Evolutionary conservation across 176 grass and related monocot species (phyloP).

Genomic region (Tuctoria greenei): DNA sequence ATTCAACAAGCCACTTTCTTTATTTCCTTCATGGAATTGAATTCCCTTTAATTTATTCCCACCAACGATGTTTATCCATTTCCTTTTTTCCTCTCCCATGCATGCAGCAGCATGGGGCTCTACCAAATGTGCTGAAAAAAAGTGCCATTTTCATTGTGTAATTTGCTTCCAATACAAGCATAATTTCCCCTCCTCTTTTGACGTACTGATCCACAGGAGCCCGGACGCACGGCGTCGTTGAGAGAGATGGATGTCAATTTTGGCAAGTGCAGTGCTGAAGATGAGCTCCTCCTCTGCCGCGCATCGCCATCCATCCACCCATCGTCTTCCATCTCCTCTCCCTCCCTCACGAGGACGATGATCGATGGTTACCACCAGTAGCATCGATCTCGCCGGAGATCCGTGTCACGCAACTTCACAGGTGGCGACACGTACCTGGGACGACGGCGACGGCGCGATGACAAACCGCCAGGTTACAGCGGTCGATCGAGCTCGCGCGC

Average conservation of each 20-base stretch:
- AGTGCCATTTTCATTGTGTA: constrained; percentile 1
- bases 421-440: constrained; percentile 28
- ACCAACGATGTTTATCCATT: constrained; percentile 24
- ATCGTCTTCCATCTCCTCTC: neutral
- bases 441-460: constrained; percentile 32
- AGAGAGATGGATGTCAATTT: constrained; percentile 15
- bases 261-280: constrained; percentile 27
- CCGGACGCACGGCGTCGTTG: too few relatives aligned
- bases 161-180: too few relatives aligned
- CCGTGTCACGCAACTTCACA: neutral
- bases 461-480: constrained; percentile 21
- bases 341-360: constrained; percentile 7
- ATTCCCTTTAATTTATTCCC: constrained; percentile 28
- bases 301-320: constrained; percentile 6
- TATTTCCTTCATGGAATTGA: constrained; percentile 41
- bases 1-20: constrained; percentile 4
- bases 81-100: neutral
- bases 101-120: neutral
- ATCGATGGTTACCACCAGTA: neutral
- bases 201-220: neutral
- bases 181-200: neutral
- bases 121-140: constrained; percentile 30
- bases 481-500: neutral
- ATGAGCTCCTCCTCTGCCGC: neutral
- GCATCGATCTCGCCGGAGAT: neutral